Evolutionary conservation across 306 rosid genomes (phyloP).

Genomic region (Leucaena leucocephala): DNA sequence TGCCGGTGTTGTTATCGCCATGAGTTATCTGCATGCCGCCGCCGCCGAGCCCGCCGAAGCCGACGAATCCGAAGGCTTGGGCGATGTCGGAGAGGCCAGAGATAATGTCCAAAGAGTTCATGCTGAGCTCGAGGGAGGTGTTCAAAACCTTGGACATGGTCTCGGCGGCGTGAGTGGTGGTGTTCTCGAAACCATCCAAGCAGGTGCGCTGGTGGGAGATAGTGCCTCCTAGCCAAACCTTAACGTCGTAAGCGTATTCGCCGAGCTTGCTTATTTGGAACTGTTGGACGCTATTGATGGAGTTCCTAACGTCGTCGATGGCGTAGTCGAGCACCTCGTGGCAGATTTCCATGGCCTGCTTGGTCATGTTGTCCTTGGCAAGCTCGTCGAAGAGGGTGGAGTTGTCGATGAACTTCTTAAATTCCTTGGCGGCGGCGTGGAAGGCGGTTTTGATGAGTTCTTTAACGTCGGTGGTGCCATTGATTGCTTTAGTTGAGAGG

Average conservation of each 20-base stretch:
- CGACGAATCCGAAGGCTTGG: neutral
- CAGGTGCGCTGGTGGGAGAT: constrained; percentile 73
- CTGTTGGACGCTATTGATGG: constrained; percentile 39
- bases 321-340: constrained; percentile 71
- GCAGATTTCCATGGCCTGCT: constrained; percentile 66
- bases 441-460: constrained; percentile 57
- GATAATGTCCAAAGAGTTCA: constrained; percentile 70
- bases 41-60: neutral
- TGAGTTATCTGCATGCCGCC: too few species aligned
- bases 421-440: constrained; percentile 39
- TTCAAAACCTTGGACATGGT: constrained; percentile 56
- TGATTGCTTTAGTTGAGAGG: constrained; percentile 32
- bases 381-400: constrained; percentile 42
- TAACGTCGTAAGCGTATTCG: constrained; percentile 56
- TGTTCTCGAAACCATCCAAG: constrained; percentile 69
- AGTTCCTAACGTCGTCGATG: constrained; percentile 52
- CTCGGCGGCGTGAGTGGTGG: constrained; percentile 51
- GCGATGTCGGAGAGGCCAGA: constrained; percentile 36
- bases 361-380: constrained; percentile 46
- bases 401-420: constrained; percentile 34
- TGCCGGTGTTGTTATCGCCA: too few species aligned
- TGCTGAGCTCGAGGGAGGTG: constrained; percentile 56
- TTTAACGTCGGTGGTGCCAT: constrained; percentile 48
- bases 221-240: constrained; percentile 74
- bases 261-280: constrained; percentile 43